Evolutionary conservation across 1,139 yeast species (phyloP).

Genomic region (Candida mesenterica): DNA sequence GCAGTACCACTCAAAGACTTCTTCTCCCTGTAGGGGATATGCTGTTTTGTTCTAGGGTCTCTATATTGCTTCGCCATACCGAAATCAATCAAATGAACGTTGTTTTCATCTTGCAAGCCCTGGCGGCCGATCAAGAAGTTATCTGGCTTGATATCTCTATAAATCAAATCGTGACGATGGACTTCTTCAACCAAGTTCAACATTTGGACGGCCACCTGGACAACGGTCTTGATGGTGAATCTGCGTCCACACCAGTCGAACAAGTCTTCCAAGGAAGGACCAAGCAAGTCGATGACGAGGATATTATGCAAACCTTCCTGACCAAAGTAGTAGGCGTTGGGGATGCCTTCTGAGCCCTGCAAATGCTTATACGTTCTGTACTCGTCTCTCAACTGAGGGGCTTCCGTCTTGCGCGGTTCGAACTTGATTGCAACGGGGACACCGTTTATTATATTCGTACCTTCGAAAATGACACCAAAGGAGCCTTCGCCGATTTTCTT

Average conservation of each 20-base stretch:
- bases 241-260: conserved; percentile 98
- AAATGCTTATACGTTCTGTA: conserved; percentile 88
- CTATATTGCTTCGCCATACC: conserved; percentile 98
- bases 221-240: conserved; percentile 84
- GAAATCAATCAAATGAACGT: conserved; percentile 74
- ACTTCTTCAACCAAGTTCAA: conserved; percentile 80
- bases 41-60: conserved; percentile 92
- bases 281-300: conserved; percentile 86
- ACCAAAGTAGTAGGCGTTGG: conserved; percentile 94
- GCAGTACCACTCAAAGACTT: conserved; percentile 96
- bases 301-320: conserved; percentile 97
- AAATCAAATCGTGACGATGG: conserved; percentile 86
- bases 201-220: conserved; percentile 91
- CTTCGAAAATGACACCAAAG: conserved; percentile 95
- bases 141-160: conserved; percentile 95
- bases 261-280: conserved; percentile 93
- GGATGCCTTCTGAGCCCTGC: conserved; percentile 80
- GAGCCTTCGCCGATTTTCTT: conserved; percentile 98
- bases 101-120: conserved; percentile 48
- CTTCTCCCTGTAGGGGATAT: conserved; percentile 94
- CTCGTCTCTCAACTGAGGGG: conserved; percentile 95
- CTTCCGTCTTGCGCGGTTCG: conserved; percentile 94
- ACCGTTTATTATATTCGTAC: conserved; percentile 77
- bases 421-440: conserved; percentile 73
- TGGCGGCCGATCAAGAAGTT: conserved; percentile 85